These are phyloP conservation scores for Hammondia hammondi DNA, from an alignment of 169 alveolate genomes.

Conservation along the genomic window DNA sequence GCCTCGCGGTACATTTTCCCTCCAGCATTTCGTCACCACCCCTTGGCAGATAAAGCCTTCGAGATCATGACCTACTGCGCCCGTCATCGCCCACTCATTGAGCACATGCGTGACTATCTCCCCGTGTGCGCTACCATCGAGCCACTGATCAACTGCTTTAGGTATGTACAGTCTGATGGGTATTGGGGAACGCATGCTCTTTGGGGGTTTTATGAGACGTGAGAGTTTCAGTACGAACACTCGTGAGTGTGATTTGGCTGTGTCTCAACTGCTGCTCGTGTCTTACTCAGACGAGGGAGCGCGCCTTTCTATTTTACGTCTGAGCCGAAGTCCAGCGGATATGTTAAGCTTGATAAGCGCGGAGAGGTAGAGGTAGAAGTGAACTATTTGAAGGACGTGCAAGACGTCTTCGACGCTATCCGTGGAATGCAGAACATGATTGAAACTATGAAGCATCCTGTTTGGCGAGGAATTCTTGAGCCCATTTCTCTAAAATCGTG, in stretches of 20 bases:
- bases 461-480: constrained; percentile 45
- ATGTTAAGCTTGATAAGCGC: neutral
- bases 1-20: constrained; percentile 74
- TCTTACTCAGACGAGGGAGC: constrained; percentile 10
- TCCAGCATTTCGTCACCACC: constrained; percentile 71
- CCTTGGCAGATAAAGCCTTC: constrained; percentile 68
- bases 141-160: constrained; percentile 63
- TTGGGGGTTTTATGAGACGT: neutral
- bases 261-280: neutral
- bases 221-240: neutral
- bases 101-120: constrained; percentile 31
- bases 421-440: constrained; percentile 38
- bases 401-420: constrained; percentile 43
- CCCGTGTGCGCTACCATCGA: constrained; percentile 38
- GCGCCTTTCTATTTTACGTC: constrained; percentile 45
- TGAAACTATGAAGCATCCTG: neutral
- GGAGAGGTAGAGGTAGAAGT: constrained; percentile 45
- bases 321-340: constrained; percentile 53
- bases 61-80: constrained; percentile 71
- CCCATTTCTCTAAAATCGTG: constrained; percentile 48
- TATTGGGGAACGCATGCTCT: too few relatives aligned
- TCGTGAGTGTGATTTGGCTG: neutral
- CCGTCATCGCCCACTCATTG: constrained; percentile 36
- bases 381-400: constrained; percentile 39
- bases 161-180: constrained; percentile 16